Conservation (phyloP, 2,329 filamentous ascomycete genomes). For the Microdochium nivale region DNA sequence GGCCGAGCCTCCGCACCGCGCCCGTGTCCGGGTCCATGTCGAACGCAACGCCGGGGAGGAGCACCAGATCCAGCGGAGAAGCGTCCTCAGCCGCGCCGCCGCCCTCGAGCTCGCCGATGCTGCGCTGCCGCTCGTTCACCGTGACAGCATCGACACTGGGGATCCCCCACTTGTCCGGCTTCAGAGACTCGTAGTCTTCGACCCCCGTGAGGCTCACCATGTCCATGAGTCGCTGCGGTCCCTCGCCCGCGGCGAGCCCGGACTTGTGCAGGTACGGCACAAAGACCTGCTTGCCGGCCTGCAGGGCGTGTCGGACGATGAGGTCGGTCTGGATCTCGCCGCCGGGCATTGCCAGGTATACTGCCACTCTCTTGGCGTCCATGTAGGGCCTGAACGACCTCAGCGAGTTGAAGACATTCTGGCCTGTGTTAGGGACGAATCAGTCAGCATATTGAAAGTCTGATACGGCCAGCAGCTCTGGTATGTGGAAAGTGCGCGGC, state of each 20-base stretch:
- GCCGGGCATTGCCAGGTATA: slow-evolving; percentile 89
- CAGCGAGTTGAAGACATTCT: slow-evolving; percentile 54
- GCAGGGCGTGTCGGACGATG: slow-evolving; percentile 75
- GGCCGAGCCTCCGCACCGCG: slow-evolving; percentile 68
- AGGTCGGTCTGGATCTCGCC: slow-evolving; percentile 77
- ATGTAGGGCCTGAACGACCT: slow-evolving; percentile 64
- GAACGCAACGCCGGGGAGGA: slow-evolving; percentile 91
- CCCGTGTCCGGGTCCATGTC: slow-evolving; percentile 48
- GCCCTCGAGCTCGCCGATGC: slow-evolving; percentile 54
- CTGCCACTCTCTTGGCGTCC: slow-evolving; percentile 64
- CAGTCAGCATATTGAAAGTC: slow-evolving; percentile 3
- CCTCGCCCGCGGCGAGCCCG: slow-evolving; percentile 32
- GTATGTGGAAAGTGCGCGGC: too few relatives aligned
- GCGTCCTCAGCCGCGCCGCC: slow-evolving; percentile 29
- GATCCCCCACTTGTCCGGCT: slow-evolving; percentile 85
- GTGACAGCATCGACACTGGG: slow-evolving; percentile 68
- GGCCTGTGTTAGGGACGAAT: slow-evolving; percentile 38
- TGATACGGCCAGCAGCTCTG: too few relatives aligned
- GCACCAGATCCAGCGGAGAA: slow-evolving; percentile 73
- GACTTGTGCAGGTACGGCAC: slow-evolving; percentile 78
- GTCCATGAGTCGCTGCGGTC: slow-evolving; percentile 72
- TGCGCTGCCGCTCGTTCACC: slow-evolving; percentile 58
- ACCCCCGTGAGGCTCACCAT: slow-evolving; percentile 75
- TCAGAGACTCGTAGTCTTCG: slow-evolving; percentile 68
- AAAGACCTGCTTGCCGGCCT: slow-evolving; percentile 74